phyloP scores from a whole-genome alignment of 176 grass and related monocot species.

The Themeda triandra region DNA sequence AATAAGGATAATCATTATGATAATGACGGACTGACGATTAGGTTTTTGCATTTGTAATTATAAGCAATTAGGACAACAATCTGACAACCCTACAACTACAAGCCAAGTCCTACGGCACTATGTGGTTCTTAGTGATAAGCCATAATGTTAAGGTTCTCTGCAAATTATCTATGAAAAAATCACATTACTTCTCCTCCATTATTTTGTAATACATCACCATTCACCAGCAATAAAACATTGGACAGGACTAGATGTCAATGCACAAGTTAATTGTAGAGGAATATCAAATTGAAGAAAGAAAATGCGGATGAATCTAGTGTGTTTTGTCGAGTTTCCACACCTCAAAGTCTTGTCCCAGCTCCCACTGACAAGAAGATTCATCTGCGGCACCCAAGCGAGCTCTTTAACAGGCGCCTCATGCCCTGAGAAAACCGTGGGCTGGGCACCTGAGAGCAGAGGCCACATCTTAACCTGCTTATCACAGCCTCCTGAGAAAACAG shows the following conservation, averaged over 20 bases:
- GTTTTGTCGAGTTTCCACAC: conserved; percentile 9
- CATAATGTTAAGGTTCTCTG: background rate
- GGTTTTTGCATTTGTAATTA: background rate
- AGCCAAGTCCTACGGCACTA: background rate
- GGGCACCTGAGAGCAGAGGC: conserved; percentile 74
- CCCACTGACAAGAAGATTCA: conserved; percentile 85
- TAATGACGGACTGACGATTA: background rate
- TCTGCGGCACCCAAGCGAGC: conserved; percentile 72
- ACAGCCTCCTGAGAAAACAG: conserved; percentile 73
- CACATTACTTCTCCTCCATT: background rate
- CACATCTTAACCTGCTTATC: conserved; percentile 87
- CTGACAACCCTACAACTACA: background rate
- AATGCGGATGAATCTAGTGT: background rate
- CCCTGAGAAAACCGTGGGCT: conserved; percentile 53
- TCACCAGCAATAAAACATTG: background rate
- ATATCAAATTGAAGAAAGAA: background rate
- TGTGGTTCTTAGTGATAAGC: conserved; percentile 6
- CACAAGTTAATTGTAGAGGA: conserved; percentile 1
- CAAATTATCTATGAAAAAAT: conserved; percentile 9
- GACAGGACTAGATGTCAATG: background rate
- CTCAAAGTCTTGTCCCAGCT: conserved; percentile 91
- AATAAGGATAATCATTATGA: background rate
- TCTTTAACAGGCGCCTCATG: conserved; percentile 81
- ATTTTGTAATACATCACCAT: background rate
- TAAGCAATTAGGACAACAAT: background rate